These are phyloP conservation scores for Mycena capillaripes DNA, from an alignment of 768 basidiomycete species.

Conservation along the genomic window DNA sequence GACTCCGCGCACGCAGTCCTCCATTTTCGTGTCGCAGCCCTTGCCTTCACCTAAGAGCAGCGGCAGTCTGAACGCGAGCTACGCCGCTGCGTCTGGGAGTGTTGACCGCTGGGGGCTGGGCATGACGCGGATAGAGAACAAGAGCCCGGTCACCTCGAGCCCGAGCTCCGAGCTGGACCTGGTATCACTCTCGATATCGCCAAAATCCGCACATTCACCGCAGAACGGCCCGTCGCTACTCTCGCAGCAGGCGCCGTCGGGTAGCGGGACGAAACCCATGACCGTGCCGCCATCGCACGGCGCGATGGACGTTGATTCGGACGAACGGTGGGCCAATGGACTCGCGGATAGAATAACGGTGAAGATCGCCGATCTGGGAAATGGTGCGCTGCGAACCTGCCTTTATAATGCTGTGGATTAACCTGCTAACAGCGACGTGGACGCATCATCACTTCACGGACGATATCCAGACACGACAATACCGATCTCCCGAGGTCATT, in stretches of 20 bases:
- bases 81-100: constrained; percentile 45
- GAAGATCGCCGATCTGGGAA: constrained; percentile 98
- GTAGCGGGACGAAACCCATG: constrained; percentile 40
- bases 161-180: constrained; percentile 36
- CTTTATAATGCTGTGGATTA: background rate
- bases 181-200: constrained; percentile 33
- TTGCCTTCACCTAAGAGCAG: constrained; percentile 77
- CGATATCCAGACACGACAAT: constrained; percentile 98
- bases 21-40: constrained; percentile 95
- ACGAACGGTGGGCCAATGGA: constrained; percentile 32
- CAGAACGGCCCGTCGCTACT: constrained; percentile 75
- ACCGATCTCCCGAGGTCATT: constrained; percentile 97
- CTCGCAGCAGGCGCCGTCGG: constrained; percentile 73
- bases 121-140: constrained; percentile 88
- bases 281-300: constrained; percentile 43
- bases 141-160: constrained; percentile 19
- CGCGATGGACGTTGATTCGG: constrained; percentile 36
- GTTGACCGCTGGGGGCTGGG: constrained; percentile 92
- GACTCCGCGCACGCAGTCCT: constrained; percentile 85
- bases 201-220: constrained; percentile 31
- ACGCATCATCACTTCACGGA: constrained; percentile 98
- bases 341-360: constrained; percentile 86
- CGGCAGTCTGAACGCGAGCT: constrained; percentile 32
- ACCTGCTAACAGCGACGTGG: constrained; percentile 75
- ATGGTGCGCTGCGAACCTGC: constrained; percentile 68